Percentiles rank a stretch among this genome's conserved stretches.
phyloP scores from a whole-genome alignment of 2,329 filamentous ascomycete species.

The Fusarium brachygibbosum region DNA sequence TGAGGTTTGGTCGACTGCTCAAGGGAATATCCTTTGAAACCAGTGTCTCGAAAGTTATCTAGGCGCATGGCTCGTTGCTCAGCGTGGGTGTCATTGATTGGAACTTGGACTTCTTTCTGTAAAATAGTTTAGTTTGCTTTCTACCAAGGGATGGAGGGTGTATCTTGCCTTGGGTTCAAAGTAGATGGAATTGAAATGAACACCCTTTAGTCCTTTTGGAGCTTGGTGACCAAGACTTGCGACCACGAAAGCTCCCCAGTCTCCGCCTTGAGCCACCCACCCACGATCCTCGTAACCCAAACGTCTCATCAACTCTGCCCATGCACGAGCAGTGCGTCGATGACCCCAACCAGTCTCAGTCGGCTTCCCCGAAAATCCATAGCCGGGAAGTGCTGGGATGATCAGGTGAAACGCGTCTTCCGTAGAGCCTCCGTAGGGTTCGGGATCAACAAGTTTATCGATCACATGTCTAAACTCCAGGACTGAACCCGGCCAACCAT shows the following conservation, averaged over 20 bases:
- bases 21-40: conserved; percentile 5
- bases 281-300: background rate
- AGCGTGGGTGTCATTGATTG: background rate
- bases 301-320: conserved; percentile 19
- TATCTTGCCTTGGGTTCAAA: conserved; percentile 12
- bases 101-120: conserved; percentile 10
- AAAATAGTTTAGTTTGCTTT: background rate
- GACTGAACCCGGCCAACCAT: conserved; percentile 25
- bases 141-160: fast-evolving
- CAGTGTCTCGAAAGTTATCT: conserved; percentile 1
- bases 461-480: conserved; percentile 18
- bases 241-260: conserved; percentile 23
- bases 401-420: conserved; percentile 15
- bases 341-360: conserved; percentile 17
- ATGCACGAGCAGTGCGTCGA: conserved; percentile 7
- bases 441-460: conserved; percentile 9
- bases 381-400: conserved; percentile 21
- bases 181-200: conserved; percentile 27
- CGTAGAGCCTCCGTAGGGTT: conserved; percentile 1
- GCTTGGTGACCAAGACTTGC: conserved; percentile 12
- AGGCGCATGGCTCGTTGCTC: conserved; percentile 15
- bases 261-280: conserved; percentile 24
- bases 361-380: conserved; percentile 25
- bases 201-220: conserved; percentile 15
- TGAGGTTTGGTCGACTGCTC: conserved; percentile 23